Conservation (phyloP, 1,284 basidiomycete species). For the Schizopora paradoxa region DNA sequence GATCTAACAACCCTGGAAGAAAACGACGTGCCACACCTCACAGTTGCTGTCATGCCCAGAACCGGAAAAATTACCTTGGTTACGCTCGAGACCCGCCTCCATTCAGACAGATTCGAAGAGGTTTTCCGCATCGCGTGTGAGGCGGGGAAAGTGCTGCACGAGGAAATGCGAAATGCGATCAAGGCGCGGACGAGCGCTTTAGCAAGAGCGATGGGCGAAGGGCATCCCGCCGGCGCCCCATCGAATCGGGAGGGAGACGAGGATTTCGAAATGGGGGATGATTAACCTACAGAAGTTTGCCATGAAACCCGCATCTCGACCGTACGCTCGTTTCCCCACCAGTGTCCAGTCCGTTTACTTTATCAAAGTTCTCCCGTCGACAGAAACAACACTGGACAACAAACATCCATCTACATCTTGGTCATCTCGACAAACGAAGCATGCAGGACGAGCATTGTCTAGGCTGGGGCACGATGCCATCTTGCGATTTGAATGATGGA, state of each 20-base stretch:
- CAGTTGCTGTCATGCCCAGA: slow-evolving; percentile 84
- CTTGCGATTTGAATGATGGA: too few species aligned
- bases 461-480: too few species aligned
- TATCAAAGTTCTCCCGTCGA: too few species aligned
- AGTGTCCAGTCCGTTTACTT: too few species aligned
- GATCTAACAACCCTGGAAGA: slow-evolving; percentile 90
- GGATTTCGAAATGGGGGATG: slow-evolving; percentile 14
- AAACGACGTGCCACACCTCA: slow-evolving; percentile 81
- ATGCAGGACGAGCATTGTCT: too few species aligned
- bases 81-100: slow-evolving; percentile 91
- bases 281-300: slow-evolving; percentile 7
- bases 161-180: slow-evolving; percentile 79
- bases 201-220: slow-evolving; percentile 41
- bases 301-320: background rate
- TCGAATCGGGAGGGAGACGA: slow-evolving; percentile 11
- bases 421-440: too few species aligned
- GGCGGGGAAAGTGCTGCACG: slow-evolving; percentile 73
- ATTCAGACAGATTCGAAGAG: slow-evolving; percentile 89
- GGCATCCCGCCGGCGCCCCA: slow-evolving; percentile 4
- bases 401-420: too few species aligned
- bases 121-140: slow-evolving; percentile 78
- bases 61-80: slow-evolving; percentile 82
- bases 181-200: slow-evolving; percentile 59
- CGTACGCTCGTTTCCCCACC: background rate
- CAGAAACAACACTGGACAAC: too few species aligned